Base-by-base conservation (phyloP, 352 stramenopile genomes). In the Pythium rishiriense region DNA sequence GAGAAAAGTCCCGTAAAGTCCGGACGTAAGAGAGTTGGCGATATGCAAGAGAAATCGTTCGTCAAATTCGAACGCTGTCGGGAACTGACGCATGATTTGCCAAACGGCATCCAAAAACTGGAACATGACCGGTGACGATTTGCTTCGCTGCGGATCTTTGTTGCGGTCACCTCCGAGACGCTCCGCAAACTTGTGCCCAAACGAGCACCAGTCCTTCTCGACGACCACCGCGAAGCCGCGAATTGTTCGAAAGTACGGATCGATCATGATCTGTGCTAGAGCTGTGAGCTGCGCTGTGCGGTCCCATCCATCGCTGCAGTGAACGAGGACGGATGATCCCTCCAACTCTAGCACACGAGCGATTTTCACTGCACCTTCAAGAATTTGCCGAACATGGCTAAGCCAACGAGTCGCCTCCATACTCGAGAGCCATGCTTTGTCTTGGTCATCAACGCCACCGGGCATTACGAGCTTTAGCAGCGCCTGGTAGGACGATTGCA, bases 221-320 rank as follows among this genome's bases (percentile, higher is more conserved):
- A 95, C 78, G 4, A 96, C 59, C 21, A 86, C 79, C 2, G 80
- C 75, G 61, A 95, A 93, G 0, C 88, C 88, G n/a, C 72, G 67
- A 46, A 96, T 90, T 2, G 88, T 95, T n/a, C 88, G 84, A 54
- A 81, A 96, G 62, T 83, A 94, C 4, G 88, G 88, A 65, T 96
- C 88, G 22, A 96, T 90, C 79, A 96, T 93, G 29, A 96, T 70
- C 62, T 96, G 86, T 6, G 88, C 85, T 7, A 96, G 64, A 45
- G 79, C 76, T 41, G 74, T 84, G 12, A 96, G 66, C 64, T 96
- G 88, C 7, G 83, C 58, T 21, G 88, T 96, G 41, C 88, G 88
- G 48, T 96, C 88, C 87, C 88, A 97, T 9, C 87, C 88, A 52
- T 97, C 87, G 57, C 84, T 95, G 66, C 88, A 96, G 59, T 97